Evolutionary conservation across 805 yeast genomes (phyloP).

Genomic region (Barnettozyma siamensis): DNA sequence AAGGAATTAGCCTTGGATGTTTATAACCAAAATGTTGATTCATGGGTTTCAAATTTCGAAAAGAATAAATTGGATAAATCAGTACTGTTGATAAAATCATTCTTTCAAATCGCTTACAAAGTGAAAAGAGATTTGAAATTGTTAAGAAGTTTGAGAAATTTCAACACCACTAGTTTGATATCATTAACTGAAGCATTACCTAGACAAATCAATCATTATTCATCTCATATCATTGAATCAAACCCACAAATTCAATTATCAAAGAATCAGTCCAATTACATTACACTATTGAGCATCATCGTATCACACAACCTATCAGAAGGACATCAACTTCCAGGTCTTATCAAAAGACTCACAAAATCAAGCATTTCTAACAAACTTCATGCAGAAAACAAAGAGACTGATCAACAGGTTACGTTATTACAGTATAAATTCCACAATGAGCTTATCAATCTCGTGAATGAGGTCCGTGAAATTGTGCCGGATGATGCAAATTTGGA

Average conservation of each 20-base stretch:
- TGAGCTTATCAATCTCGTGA: constrained; percentile 1
- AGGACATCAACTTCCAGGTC: background rate
- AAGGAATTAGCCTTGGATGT: background rate
- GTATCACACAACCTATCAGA: background rate
- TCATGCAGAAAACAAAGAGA: background rate
- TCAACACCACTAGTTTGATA: background rate
- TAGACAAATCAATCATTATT: constrained; percentile 2
- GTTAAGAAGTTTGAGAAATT: background rate
- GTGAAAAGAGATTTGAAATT: constrained; percentile 4
- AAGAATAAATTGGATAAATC: background rate
- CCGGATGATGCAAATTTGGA: background rate
- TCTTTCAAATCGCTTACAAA: constrained; percentile 8
- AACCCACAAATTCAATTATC: constrained; percentile 1
- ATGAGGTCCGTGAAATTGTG: background rate
- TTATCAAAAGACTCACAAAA: constrained; percentile 4
- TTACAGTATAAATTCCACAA: constrained; percentile 8
- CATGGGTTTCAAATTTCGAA: constrained; percentile 4
- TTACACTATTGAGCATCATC: constrained; percentile 1
- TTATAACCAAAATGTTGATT: constrained; percentile 2
- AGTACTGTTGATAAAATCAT: constrained; percentile 6
- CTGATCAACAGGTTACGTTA: constrained; percentile 2
- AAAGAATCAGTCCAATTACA: constrained; percentile 1
- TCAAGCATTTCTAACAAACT: constrained; percentile 5
- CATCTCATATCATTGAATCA: background rate
- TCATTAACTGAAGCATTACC: constrained; percentile 4